Evolutionary conservation across 2,329 filamentous ascomycete species (phyloP).

Genomic region (Sporothrix variecibatus): DNA sequence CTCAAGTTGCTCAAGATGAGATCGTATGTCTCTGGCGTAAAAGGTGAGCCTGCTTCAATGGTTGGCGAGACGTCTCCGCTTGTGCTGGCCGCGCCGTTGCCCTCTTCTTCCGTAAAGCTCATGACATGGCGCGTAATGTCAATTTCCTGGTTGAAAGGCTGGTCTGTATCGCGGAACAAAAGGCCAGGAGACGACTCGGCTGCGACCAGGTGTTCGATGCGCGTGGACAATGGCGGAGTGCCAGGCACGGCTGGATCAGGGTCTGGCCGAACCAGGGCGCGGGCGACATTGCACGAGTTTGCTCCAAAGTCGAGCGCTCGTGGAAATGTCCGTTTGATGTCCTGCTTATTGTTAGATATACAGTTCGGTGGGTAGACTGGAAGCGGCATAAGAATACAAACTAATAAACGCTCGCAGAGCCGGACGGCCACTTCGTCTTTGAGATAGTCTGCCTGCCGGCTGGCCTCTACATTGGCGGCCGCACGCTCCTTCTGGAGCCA

Average conservation of each 20-base stretch:
- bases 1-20: slow-evolving; percentile 86
- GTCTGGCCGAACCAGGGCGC: slow-evolving; percentile 71
- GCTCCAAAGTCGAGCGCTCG: slow-evolving; percentile 89
- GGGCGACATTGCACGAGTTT: slow-evolving; percentile 92
- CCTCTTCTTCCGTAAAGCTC: slow-evolving; percentile 59
- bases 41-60: slow-evolving; percentile 41
- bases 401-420: slow-evolving; percentile 81
- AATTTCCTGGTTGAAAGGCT: slow-evolving; percentile 73
- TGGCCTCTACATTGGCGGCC: slow-evolving; percentile 66
- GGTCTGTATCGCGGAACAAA: slow-evolving; percentile 75
- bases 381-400: slow-evolving; percentile 38
- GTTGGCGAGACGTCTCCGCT: neutral
- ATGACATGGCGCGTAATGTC: slow-evolving; percentile 74
- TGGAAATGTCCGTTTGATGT: slow-evolving; percentile 87
- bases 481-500: slow-evolving; percentile 90
- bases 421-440: slow-evolving; percentile 88
- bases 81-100: slow-evolving; percentile 13
- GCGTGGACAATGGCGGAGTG: slow-evolving; percentile 66
- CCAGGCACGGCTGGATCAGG: slow-evolving; percentile 61
- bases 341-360: slow-evolving; percentile 50
- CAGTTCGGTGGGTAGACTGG: neutral
- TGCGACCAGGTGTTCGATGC: slow-evolving; percentile 74
- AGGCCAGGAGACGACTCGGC: slow-evolving; percentile 78
- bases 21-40: slow-evolving; percentile 73
- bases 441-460: slow-evolving; percentile 85